phyloP scores from a whole-genome alignment of 805 yeast genomes.

The Isabelozyma heimii region DNA sequence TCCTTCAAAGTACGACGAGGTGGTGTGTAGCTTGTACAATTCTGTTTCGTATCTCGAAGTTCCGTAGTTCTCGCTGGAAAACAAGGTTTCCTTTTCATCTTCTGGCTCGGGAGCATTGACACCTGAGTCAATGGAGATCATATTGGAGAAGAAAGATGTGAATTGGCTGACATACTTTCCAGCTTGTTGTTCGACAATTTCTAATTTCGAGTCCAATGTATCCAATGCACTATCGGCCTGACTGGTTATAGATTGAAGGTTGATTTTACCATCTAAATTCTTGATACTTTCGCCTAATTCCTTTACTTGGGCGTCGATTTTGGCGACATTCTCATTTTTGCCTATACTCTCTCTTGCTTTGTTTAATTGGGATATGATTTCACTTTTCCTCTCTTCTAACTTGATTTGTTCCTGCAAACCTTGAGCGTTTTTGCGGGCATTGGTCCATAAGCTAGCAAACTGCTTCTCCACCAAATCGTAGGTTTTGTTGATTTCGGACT shows the following conservation, averaged over 20 bases:
- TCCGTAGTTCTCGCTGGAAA: conserved; percentile 27
- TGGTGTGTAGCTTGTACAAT: conserved; percentile 37
- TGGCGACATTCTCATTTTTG: conserved; percentile 19
- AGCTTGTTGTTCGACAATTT: conserved; percentile 68
- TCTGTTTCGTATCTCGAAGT: conserved; percentile 39
- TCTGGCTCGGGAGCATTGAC: conserved; percentile 6
- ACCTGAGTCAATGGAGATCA: conserved; percentile 25
- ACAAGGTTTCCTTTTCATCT: conserved; percentile 16
- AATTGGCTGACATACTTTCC: conserved; percentile 56
- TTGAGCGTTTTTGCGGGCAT: conserved; percentile 29
- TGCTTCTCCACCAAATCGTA: conserved; percentile 44
- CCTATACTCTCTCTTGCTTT: conserved; percentile 21
- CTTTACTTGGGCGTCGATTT: conserved; percentile 27
- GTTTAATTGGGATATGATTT: conserved; percentile 25
- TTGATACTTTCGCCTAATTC: conserved; percentile 7
- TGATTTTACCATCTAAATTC: conserved; percentile 8
- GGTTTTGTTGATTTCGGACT: conserved; percentile 50
- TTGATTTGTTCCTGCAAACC: conserved; percentile 26
- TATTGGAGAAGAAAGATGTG: conserved; percentile 50
- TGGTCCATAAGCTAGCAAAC: conserved; percentile 31
- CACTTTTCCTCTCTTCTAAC: conserved; percentile 25
- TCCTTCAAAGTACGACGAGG: conserved; percentile 13
- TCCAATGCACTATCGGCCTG: conserved; percentile 61
- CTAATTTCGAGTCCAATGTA: conserved; percentile 67
- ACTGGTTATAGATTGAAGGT: conserved; percentile 18